A percentile compares a stretch with the other conserved stretches of the same genome.
Conservation (phyloP, 2,329 filamentous ascomycete species). For the Didymella pomorum region DNA sequence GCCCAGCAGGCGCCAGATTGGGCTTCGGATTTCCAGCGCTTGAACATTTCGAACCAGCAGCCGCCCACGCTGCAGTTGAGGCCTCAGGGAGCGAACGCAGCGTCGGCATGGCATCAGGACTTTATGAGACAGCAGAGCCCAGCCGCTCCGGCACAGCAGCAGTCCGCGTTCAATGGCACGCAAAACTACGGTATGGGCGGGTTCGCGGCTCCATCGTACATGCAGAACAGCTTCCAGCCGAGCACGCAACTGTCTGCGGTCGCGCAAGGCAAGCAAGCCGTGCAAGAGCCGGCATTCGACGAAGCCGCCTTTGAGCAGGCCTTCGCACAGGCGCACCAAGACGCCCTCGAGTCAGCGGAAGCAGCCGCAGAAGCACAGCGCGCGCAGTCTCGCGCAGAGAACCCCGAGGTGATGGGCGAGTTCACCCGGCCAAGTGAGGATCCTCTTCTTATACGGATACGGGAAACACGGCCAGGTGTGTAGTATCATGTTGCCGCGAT, state of each 20-base stretch:
- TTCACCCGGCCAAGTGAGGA: constrained; percentile 39
- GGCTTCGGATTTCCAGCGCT: constrained; percentile 60
- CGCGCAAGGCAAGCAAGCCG: constrained; percentile 46
- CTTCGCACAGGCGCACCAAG: constrained; percentile 59
- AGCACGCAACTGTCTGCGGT: constrained; percentile 31
- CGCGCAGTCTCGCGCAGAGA: constrained; percentile 24
- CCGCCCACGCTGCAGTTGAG: constrained; percentile 59
- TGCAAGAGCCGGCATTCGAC: constrained; percentile 57
- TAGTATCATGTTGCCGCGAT: constrained; percentile 26
- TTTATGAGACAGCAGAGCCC: constrained; percentile 58
- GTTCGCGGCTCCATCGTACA: constrained; percentile 38
- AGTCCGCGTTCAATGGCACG: constrained; percentile 39
- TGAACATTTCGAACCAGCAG: constrained; percentile 53
- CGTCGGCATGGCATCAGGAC: constrained; percentile 67
- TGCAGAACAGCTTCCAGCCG: constrained; percentile 34
- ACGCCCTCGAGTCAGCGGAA: constrained; percentile 44
- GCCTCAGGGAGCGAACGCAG: constrained; percentile 41
- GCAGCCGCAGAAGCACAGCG: constrained; percentile 26
- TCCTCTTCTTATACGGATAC: constrained; percentile 44
- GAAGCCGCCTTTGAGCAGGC: constrained; percentile 64
- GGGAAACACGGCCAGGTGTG: constrained; percentile 47
- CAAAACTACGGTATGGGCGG: constrained; percentile 39
- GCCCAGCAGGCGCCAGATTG: constrained; percentile 52
- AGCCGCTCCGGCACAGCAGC: constrained; percentile 42
- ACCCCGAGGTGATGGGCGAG: constrained; percentile 27